Evolutionary conservation across 345 rosid species (phyloP).

Genomic region (Eucalyptus sp.): DNA sequence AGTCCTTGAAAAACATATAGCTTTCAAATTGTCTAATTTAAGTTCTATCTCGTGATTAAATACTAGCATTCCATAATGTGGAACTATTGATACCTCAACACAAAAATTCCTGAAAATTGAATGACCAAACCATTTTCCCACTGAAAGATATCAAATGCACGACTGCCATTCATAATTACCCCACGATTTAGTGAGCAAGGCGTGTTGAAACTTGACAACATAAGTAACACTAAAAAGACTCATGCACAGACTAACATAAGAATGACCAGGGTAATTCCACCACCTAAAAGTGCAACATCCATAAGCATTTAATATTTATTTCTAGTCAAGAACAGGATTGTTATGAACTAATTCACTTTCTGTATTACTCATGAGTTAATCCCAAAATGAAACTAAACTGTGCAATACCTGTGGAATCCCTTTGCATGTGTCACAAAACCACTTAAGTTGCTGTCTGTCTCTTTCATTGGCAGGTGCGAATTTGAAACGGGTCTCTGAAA

Average conservation of each 20-base stretch:
- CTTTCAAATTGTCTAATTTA: neutral
- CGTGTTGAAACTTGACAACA: neutral
- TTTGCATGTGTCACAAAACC: conserved; percentile 93
- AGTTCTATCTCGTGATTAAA: neutral
- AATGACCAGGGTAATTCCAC: neutral
- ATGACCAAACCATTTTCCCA: neutral
- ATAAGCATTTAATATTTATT: neutral
- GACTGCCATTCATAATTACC: neutral
- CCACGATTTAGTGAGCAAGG: neutral
- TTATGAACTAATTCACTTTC: neutral
- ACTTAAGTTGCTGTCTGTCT: conserved; percentile 65
- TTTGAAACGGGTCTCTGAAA: conserved; percentile 63
- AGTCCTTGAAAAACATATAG: neutral
- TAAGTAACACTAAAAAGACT: neutral
- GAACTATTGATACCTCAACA: neutral
- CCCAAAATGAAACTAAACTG: neutral
- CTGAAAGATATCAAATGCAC: neutral
- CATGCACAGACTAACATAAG: neutral
- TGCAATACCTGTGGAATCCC: conserved; percentile 80
- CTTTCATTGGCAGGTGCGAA: conserved; percentile 69
- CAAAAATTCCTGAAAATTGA: neutral
- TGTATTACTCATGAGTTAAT: neutral
- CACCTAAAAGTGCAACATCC: neutral
- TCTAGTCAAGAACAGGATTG: neutral
- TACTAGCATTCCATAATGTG: neutral